Evolutionary conservation across 2,329 filamentous ascomycete genomes (phyloP), one percentile per base, ranked within the genome.

Genomic region (Paracorniculantispora psalliotae): DNA sequence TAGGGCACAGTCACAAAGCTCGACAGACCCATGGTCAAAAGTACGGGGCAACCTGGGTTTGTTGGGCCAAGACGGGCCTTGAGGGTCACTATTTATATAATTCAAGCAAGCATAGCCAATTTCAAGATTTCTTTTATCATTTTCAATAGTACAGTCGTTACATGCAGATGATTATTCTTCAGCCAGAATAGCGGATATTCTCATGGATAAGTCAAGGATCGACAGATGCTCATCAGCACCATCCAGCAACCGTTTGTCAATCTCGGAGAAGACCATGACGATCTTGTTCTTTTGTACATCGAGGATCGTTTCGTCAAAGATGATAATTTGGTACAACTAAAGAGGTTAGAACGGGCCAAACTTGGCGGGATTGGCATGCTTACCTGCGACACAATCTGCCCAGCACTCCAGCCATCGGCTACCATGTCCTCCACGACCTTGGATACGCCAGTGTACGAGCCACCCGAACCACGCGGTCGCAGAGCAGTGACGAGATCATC

Each of bases 351-450:
- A 26, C 64, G 58, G 66, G 67, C 12, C 7, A 25, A 25, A 28
- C 21, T 44, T 8, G 26, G 8, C n/a, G 35, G 5, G 33, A 30
- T 1, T 5, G n/a, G 8, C 15, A 43, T 4, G 39, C 77, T 73
- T 76, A 89, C 88, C 81, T 96, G 92, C 19, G 83, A 78, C 39
- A 97, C 81, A 26, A 97, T 84, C 74, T 97, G 94, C 7, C 87
- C 86, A 25, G 93, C 94, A 71, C 92, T 97, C 93, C 94, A 99
- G 9, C 94, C 94, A 75, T 97, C 94, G 0, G 93, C 93, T 49
- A 97, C 87, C 79, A 99, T 86, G 64, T 96, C 89, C 67, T 92
- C 90, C 5, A 97, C 89, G 6, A 91, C 87, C 64, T 85, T 86
- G 0, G 91, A 86, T 17, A 99, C 84, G 13, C 83, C 81, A 61